These are phyloP conservation scores for Colletotrichum brevisporum DNA, from an alignment of 2,329 filamentous ascomycete species.

Conservation along the genomic window DNA sequence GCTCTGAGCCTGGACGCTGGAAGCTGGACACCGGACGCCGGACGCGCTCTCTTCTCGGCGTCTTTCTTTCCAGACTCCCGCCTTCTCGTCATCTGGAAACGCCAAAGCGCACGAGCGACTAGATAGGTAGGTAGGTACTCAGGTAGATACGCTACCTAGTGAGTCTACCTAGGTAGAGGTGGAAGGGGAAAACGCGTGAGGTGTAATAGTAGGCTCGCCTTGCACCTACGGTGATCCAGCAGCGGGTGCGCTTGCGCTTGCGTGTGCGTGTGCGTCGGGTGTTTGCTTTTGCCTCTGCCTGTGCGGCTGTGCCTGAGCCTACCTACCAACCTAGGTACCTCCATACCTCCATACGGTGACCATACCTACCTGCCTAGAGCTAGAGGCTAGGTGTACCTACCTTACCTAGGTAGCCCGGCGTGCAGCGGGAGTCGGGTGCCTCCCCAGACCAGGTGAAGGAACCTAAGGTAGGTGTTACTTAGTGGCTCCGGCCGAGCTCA, in stretches of 20 bases:
- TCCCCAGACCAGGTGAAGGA: not conserved
- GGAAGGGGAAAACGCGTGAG: too few species aligned
- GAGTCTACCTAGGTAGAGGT: not conserved
- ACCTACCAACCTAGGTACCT: constrained; percentile 2
- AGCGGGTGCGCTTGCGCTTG: constrained; percentile 21
- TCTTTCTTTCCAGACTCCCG: constrained; percentile 13
- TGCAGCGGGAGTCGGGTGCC: too few species aligned
- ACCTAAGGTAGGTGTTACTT: constrained; percentile 3
- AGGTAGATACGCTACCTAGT: not conserved
- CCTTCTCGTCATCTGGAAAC: constrained; percentile 17
- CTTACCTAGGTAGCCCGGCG: not conserved
- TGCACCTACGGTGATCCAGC: not conserved
- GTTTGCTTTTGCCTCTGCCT: not conserved
- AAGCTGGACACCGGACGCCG: constrained; percentile 18
- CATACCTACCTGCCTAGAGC: not conserved
- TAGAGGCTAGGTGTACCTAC: not conserved
- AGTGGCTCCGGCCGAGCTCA: constrained; percentile 29
- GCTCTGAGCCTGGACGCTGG: constrained; percentile 24
- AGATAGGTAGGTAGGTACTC: not conserved
- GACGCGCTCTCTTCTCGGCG: constrained; percentile 31
- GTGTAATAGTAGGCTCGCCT: not conserved
- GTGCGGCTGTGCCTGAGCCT: constrained; percentile 16
- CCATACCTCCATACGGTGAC: not conserved
- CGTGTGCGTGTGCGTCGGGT: too few species aligned
- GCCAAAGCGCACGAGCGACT: constrained; percentile 20